These are phyloP conservation scores for Didymella segeticola DNA, from an alignment of 2,329 filamentous ascomycete genomes.

Conservation along the genomic window DNA sequence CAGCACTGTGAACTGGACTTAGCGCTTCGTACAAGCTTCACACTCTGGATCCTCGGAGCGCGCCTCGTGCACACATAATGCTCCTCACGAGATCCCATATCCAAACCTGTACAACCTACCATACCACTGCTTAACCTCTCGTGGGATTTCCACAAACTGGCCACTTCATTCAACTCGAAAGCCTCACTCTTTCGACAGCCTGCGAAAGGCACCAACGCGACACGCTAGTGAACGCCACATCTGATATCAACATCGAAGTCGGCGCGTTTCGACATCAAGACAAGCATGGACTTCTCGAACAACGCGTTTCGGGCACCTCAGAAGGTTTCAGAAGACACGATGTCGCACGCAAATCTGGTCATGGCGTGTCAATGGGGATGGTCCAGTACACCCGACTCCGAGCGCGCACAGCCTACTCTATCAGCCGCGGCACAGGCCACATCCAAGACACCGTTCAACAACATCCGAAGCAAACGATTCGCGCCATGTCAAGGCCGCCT, in stretches of 20 bases:
- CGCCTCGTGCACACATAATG: conserved; percentile 36
- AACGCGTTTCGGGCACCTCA: conserved; percentile 29
- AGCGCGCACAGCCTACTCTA: conserved; percentile 15
- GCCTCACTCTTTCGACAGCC: conserved; percentile 2
- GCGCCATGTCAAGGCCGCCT: conserved; percentile 44
- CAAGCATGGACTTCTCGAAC: conserved; percentile 42
- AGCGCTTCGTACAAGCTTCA: conserved; percentile 26
- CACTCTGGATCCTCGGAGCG: conserved; percentile 22
- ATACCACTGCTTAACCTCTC: conserved; percentile 15
- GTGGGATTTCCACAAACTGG: not conserved
- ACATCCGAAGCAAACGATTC: conserved; percentile 38
- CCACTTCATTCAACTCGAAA: conserved; percentile 6
- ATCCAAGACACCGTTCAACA: conserved; percentile 23
- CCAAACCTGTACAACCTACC: conserved; percentile 22
- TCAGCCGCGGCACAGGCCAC: conserved; percentile 15
- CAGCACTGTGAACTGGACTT: conserved; percentile 9
- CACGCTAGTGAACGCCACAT: conserved; percentile 24
- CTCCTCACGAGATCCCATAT: conserved; percentile 24
- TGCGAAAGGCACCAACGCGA: conserved; percentile 32
- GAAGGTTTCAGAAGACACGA: conserved; percentile 40
- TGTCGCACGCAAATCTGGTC: conserved; percentile 42
- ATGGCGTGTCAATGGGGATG: conserved; percentile 46
- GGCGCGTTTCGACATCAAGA: not conserved
- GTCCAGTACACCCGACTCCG: conserved; percentile 34
- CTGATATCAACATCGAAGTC: conserved; percentile 28